These are phyloP conservation scores for Dalechampia spathulata DNA, from an alignment of 441 rosid species.

Conservation along the genomic window DNA sequence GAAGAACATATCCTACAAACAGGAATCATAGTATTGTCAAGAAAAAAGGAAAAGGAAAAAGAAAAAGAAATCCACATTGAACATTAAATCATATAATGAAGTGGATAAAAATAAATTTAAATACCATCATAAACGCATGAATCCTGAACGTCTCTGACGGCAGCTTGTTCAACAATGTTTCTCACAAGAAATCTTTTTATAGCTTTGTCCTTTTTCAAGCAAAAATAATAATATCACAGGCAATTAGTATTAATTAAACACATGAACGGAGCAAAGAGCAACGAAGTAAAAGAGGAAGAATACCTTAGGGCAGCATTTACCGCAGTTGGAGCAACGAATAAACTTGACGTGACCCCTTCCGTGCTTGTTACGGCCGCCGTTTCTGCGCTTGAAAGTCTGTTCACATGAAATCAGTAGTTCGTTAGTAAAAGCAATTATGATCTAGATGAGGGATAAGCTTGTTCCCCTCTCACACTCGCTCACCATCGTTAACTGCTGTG, in stretches of 20 bases:
- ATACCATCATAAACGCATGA: constrained; percentile 80
- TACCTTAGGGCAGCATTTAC: constrained; percentile 94
- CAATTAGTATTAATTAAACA: background rate
- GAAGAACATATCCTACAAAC: constrained; percentile 60
- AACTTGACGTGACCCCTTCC: constrained; percentile 91
- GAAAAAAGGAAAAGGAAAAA: no score
- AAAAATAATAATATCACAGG: no score
- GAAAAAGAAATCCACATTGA: background rate
- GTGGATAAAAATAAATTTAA: background rate
- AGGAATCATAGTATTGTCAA: no score
- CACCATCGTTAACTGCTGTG: no score
- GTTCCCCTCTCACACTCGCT: no score
- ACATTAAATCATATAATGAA: background rate
- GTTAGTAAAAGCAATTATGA: no score
- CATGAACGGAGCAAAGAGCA: background rate
- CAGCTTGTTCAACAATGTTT: constrained; percentile 97
- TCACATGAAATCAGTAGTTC: no score
- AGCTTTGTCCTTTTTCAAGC: constrained; percentile 96
- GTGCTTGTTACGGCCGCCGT: constrained; percentile 96
- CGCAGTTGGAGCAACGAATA: constrained; percentile 96
- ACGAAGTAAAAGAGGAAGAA: no score
- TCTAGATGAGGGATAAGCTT: no score
- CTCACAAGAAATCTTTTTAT: constrained; percentile 90
- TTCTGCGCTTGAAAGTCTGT: constrained; percentile 95
- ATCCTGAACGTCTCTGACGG: constrained; percentile 91